phyloP scores from a whole-genome alignment of 768 basidiomycete species.

The Amanita rubescens region DNA sequence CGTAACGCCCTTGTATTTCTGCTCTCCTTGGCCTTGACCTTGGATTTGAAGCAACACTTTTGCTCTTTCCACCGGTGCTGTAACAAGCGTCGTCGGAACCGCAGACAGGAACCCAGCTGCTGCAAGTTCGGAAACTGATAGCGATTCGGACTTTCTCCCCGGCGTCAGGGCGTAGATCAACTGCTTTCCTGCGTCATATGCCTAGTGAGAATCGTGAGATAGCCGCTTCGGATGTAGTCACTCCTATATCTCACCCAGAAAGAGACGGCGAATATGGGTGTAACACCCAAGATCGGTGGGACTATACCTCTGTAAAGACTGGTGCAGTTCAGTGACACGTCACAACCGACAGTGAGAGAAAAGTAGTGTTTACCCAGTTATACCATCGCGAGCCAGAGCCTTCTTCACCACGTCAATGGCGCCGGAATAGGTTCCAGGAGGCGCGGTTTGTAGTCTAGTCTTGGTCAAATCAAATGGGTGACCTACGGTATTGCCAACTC shows the following conservation, averaged over 20 bases:
- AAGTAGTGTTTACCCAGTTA: conserved; percentile 61
- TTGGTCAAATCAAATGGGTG: conserved; percentile 98
- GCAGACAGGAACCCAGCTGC: conserved; percentile 92
- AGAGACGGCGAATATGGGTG: conserved; percentile 95
- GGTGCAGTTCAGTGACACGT: background rate
- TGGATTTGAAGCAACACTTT: conserved; percentile 95
- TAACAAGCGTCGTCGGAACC: conserved; percentile 82
- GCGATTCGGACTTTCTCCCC: conserved; percentile 50
- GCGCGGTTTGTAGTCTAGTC: conserved; percentile 91
- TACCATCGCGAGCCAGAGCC: conserved; percentile 84
- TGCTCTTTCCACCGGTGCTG: conserved; percentile 94
- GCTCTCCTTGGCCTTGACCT: conserved; percentile 71
- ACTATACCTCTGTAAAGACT: conserved; percentile 92
- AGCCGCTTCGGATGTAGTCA: background rate
- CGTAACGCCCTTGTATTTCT: conserved; percentile 81
- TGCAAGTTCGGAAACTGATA: conserved; percentile 79
- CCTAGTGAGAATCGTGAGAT: conserved; percentile 36
- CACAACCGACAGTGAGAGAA: background rate
- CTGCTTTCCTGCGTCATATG: conserved; percentile 89
- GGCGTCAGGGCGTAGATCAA: conserved; percentile 77
- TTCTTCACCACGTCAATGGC: conserved; percentile 92
- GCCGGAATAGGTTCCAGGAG: conserved; percentile 82
- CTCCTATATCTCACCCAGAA: conserved; percentile 71
- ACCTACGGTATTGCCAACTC: conserved; percentile 37
- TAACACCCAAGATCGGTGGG: conserved; percentile 89